Percentiles rank a stretch among this genome's conserved stretches.
phyloP scores from a whole-genome alignment of 2,329 filamentous ascomycete genomes.

The Fusarium pseudonygamai region DNA sequence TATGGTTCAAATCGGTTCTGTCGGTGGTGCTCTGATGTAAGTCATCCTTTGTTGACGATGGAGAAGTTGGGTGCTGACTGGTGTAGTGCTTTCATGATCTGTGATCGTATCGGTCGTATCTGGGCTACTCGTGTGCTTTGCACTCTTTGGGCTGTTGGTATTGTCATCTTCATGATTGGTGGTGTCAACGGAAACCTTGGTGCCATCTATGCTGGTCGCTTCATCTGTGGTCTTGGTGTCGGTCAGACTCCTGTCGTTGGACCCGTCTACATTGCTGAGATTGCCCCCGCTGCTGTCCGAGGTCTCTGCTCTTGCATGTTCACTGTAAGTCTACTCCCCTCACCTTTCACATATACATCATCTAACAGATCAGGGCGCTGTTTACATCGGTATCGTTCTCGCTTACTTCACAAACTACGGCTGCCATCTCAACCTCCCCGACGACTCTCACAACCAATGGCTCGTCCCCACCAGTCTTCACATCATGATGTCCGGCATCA shows the following conservation, averaged over 20 bases:
- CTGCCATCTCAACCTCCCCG: conserved; percentile 59
- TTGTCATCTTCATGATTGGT: conserved; percentile 65
- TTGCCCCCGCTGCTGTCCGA: conserved; percentile 73
- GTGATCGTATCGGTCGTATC: conserved; percentile 69
- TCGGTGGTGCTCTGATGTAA: conserved; percentile 72
- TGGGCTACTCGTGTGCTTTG: conserved; percentile 69
- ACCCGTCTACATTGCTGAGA: conserved; percentile 78
- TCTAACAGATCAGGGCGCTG: conserved; percentile 50
- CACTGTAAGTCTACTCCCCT: conserved; percentile 34
- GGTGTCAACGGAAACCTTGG: conserved; percentile 61
- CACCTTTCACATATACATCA: fast-evolving
- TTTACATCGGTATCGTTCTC: conserved; percentile 81
- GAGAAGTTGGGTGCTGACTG: background rate
- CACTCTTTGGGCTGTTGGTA: conserved; percentile 65
- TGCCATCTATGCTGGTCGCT: conserved; percentile 71
- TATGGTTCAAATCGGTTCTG: conserved; percentile 84
- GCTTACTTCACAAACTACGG: conserved; percentile 81
- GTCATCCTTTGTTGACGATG: background rate
- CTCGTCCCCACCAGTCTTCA: conserved; percentile 79
- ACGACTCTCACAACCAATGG: conserved; percentile 60
- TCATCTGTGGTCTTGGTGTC: conserved; percentile 72
- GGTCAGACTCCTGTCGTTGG: conserved; percentile 74
- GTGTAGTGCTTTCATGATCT: conserved; percentile 64
- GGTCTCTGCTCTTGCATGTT: conserved; percentile 75
- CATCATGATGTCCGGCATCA: conserved; percentile 79